Base-by-base conservation (phyloP, 495 filamentous ascomycete species). In the Trichodelitschia bisporula region DNA sequence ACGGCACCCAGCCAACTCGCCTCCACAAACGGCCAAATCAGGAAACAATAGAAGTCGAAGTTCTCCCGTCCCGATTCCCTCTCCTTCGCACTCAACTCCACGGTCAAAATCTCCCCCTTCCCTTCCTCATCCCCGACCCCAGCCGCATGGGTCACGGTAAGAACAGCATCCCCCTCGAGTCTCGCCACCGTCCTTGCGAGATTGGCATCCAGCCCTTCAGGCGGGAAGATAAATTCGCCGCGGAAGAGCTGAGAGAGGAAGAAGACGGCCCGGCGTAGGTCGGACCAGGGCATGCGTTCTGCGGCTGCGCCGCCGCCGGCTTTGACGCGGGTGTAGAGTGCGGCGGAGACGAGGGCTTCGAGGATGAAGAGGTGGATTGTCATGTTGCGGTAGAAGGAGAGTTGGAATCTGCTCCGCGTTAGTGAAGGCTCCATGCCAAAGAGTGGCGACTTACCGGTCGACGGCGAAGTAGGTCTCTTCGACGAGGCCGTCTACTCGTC, bases 341-440 rank as follows among this genome's bases (percentile, higher is more conserved):
- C 75, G 11, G 72, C 77, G 12, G 74, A 80, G 2, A 97, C 75
- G 1, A 95, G 57, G 0, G 84, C 75, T 38, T 93, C 79, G 1
- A 75, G 72, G 31, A 95, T 83, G 47, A 97, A 97, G 2, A 97
- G 65, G 44, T 97, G 86, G 31, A 97, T 97, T 1, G 82, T 89
- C 84, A 93, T 93, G 48, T 97, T 97, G 25, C 86, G 71, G 49
- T 95, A 97, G 51, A 95, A 97, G 0, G 77, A 86, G 5, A 97
- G 64, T 42, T 95, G 84, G 54, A 97, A 97, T n/a, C n/a, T n/a
- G n/a, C n/a, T n/a, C n/a, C n/a, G n/a, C n/a, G 18, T n/a, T n/a
- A n/a, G n/a, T n/a, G n/a, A n/a, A n/a, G n/a, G n/a, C n/a, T n/a
- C n/a, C n/a, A n/a, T n/a, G n/a, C n/a, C n/a, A n/a, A n/a, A n/a